A percentile compares a stretch with the other conserved stretches of the same genome.
phyloP scores from a whole-genome alignment of 129 eudicot species.

The Apium graveolens region DNA sequence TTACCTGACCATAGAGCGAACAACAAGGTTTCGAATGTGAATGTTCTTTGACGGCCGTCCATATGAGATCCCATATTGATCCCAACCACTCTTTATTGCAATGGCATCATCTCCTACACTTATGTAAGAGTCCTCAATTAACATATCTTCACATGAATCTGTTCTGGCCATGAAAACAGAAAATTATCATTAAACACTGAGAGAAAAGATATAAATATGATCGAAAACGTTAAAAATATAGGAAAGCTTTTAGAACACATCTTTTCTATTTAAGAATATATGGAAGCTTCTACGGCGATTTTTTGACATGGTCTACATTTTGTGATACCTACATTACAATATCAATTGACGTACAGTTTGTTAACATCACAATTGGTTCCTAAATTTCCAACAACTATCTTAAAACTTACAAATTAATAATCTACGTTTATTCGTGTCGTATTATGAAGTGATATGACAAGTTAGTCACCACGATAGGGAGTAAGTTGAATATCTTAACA shows the following conservation, averaged over 20 bases:
- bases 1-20: constrained; percentile 95
- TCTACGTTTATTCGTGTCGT: background rate
- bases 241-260: background rate
- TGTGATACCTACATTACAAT: background rate
- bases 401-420: background rate
- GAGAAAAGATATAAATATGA: background rate
- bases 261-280: background rate
- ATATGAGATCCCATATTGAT: constrained; percentile 84
- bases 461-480: background rate
- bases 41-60: constrained; percentile 79
- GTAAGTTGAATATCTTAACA: background rate
- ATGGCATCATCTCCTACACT: constrained; percentile 97
- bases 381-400: background rate
- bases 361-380: background rate
- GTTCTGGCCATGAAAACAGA: constrained; percentile 15
- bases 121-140: constrained; percentile 92
- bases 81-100: constrained; percentile 99
- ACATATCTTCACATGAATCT: constrained; percentile 96
- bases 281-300: background rate
- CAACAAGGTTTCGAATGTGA: constrained; percentile 75
- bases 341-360: background rate
- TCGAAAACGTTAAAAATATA: background rate
- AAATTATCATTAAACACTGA: background rate
- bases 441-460: background rate
- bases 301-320: background rate